These are phyloP conservation scores for Curvularia spicifera DNA, from an alignment of 2,329 filamentous ascomycete genomes.

Conservation along the genomic window DNA sequence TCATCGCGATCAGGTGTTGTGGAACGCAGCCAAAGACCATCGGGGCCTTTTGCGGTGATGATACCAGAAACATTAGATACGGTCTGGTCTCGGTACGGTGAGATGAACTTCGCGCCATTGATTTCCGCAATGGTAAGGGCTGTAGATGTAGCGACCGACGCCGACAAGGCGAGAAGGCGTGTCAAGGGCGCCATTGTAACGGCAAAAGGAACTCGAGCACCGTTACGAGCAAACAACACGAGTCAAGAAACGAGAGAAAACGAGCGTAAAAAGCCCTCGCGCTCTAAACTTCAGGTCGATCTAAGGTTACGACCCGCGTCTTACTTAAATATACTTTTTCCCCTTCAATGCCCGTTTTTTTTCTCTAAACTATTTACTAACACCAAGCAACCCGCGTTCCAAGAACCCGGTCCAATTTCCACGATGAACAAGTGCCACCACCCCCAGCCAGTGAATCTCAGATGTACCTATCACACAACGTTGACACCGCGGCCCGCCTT, in stretches of 20 bases:
- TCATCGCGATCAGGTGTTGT: conserved; percentile 62
- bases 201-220: neutral
- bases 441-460: neutral
- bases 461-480: neutral
- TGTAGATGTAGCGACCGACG: conserved; percentile 23
- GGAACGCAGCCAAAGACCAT: conserved; percentile 70
- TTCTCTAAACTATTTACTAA: neutral
- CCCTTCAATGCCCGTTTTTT: neutral
- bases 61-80: conserved; percentile 68
- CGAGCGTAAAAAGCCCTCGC: neutral
- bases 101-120: conserved; percentile 70
- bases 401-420: conserved; percentile 10
- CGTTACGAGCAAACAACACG: neutral
- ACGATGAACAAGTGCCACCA: neutral
- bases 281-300: neutral
- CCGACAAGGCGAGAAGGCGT: conserved; percentile 26
- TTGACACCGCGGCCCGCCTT: neutral
- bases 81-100: conserved; percentile 62
- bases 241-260: neutral
- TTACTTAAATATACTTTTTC: neutral
- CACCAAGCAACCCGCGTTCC: conserved; percentile 2
- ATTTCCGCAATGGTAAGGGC: conserved; percentile 62
- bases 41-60: conserved; percentile 67
- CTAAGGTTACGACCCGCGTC: neutral
- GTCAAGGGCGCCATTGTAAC: conserved; percentile 22